These are phyloP conservation scores for Phytophthora boehmeriae DNA, from an alignment of 352 stramenopile species.

Conservation along the genomic window DNA sequence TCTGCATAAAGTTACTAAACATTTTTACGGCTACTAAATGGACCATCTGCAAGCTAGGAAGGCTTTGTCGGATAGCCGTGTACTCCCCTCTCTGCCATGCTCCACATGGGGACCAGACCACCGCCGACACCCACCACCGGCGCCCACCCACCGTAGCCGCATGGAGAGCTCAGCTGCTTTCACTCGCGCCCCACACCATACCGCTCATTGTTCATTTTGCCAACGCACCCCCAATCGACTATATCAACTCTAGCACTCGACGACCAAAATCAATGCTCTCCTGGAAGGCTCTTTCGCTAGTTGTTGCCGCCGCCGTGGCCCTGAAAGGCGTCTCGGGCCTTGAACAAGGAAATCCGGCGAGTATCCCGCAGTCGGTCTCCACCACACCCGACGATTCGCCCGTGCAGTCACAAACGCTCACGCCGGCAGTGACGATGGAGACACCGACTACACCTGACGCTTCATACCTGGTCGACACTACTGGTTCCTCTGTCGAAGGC, in stretches of 20 bases:
- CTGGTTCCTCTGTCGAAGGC: slow-evolving; percentile 14
- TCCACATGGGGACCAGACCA: neutral
- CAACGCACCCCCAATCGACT: slow-evolving; percentile 1
- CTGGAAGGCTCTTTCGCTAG: slow-evolving; percentile 20
- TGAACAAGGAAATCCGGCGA: slow-evolving; percentile 14
- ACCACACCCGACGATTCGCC: neutral
- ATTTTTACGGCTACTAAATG: neutral
- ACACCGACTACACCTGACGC: neutral
- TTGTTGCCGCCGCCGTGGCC: slow-evolving; percentile 12
- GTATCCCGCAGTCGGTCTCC: slow-evolving; percentile 7
- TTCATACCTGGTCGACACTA: slow-evolving; percentile 12
- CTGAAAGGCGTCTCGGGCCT: slow-evolving; percentile 18
- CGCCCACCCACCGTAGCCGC: too few species aligned
- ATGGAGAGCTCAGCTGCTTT: neutral
- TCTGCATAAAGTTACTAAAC: slow-evolving; percentile 18
- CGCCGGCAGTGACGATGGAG: neutral
- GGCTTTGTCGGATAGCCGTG: slow-evolving; percentile 8
- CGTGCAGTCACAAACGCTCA: neutral
- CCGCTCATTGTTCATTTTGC: slow-evolving; percentile 29
- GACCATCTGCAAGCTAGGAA: slow-evolving; percentile 14
- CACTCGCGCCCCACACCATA: neutral
- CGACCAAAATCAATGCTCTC: slow-evolving; percentile 12
- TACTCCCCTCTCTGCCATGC: slow-evolving; percentile 13
- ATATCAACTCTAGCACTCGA: slow-evolving; percentile 1
- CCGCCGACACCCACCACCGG: neutral